Evolutionary conservation across 495 filamentous ascomycete species (phyloP).

Genomic region (Polyplosphaeria fusca): DNA sequence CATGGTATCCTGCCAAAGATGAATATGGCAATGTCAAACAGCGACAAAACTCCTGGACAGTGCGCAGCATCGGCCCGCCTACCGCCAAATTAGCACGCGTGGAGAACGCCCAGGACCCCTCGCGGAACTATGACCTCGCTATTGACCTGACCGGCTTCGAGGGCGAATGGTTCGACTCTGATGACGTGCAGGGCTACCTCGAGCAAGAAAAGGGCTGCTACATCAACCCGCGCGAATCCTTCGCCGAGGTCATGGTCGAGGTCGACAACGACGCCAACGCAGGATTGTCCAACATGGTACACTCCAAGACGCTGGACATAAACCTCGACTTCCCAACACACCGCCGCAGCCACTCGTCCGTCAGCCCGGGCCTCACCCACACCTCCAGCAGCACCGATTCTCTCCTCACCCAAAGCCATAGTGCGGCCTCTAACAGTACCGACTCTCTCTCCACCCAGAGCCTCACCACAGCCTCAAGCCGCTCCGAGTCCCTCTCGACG

Average conservation of each 20-base stretch:
- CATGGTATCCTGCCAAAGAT: constrained; percentile 52
- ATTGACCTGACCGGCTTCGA: constrained; percentile 42
- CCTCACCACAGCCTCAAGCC: constrained; percentile 3
- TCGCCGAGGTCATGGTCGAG: constrained; percentile 49
- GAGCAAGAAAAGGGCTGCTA: constrained; percentile 52
- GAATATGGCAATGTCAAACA: constrained; percentile 32
- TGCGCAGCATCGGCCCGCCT: constrained; percentile 36
- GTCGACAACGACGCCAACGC: constrained; percentile 10
- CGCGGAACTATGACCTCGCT: constrained; percentile 24
- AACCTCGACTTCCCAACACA: constrained; percentile 4
- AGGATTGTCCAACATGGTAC: background rate
- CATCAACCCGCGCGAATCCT: constrained; percentile 53
- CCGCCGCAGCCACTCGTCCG: background rate
- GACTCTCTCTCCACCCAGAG: constrained; percentile 1
- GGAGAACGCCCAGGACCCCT: constrained; percentile 29
- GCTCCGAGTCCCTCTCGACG: background rate
- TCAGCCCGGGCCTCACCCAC: constrained; percentile 10
- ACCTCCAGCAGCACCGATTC: constrained; percentile 4
- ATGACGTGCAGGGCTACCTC: constrained; percentile 70
- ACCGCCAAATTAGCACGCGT: constrained; percentile 41
- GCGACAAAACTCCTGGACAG: constrained; percentile 38
- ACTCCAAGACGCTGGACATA: constrained; percentile 20
- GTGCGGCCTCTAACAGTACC: constrained; percentile 5
- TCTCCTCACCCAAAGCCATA: constrained; percentile 1
- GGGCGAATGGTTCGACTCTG: constrained; percentile 70